Evolutionary conservation across 805 yeast genomes (phyloP).

Genomic region (Candida tallmaniae): DNA sequence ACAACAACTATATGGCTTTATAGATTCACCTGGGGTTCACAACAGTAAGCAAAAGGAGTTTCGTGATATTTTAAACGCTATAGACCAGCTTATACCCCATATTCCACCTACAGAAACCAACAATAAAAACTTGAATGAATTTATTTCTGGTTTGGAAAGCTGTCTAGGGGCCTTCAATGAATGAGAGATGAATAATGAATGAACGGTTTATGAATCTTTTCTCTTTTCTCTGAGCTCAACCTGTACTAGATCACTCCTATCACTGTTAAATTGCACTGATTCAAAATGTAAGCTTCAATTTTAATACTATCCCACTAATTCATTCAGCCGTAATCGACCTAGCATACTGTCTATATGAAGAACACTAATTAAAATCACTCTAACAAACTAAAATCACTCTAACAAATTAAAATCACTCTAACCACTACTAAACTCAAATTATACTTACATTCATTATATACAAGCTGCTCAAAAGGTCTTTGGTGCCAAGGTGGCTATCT

Average conservation of each 20-base stretch:
- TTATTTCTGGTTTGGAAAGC: constrained; percentile 16
- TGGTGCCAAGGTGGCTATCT: constrained; percentile 89
- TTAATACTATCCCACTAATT: too few relatives aligned
- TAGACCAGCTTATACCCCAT: constrained; percentile 10
- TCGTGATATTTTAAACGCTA: constrained; percentile 12
- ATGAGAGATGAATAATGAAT: neutral
- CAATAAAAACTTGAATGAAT: constrained; percentile 13
- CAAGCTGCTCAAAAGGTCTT: constrained; percentile 31
- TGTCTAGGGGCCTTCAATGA: constrained; percentile 11
- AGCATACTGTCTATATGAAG: too few relatives aligned
- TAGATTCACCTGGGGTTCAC: constrained; percentile 11
- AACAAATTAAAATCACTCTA: too few relatives aligned
- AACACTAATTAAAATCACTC: too few relatives aligned
- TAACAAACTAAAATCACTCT: too few relatives aligned
- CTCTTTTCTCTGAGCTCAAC: too few relatives aligned
- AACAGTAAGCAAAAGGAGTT: constrained; percentile 6
- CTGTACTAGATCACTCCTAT: too few relatives aligned
- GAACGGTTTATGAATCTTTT: too few relatives aligned
- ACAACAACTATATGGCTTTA: constrained; percentile 13
- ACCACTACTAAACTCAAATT: too few relatives aligned
- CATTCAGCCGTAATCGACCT: too few relatives aligned
- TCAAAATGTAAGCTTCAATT: too few relatives aligned
- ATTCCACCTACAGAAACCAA: constrained; percentile 13
- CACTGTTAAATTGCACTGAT: too few relatives aligned
- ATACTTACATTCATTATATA: neutral